Evolutionary conservation across 352 stramenopile genomes (phyloP).

Genomic region (Pythium coloratum): DNA sequence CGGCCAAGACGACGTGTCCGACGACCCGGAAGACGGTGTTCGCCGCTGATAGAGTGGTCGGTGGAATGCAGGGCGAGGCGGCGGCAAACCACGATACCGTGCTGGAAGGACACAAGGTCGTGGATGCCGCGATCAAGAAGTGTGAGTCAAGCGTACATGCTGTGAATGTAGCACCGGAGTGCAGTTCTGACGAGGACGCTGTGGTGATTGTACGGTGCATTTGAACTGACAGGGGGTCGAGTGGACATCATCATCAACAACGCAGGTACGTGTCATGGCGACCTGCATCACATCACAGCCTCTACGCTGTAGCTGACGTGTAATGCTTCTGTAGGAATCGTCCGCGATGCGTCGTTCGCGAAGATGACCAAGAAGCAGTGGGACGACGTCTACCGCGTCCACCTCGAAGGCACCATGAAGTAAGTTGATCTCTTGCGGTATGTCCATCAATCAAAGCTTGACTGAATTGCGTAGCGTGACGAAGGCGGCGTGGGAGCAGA

Average conservation of each 20-base stretch:
- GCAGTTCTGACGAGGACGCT: no score
- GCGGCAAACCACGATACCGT: conserved; percentile 80
- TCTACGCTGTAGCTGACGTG: no score
- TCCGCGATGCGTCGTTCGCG: conserved; percentile 87
- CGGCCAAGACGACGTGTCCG: conserved; percentile 34
- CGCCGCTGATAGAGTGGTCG: conserved; percentile 65
- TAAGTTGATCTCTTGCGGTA: conserved; percentile 8
- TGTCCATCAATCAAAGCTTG: not conserved
- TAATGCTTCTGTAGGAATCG: conserved; percentile 42
- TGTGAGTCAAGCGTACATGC: conserved; percentile 37
- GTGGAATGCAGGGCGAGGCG: conserved; percentile 46
- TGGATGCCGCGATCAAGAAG: conserved; percentile 82
- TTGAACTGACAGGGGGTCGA: conserved; percentile 45
- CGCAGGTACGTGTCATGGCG: conserved; percentile 44
- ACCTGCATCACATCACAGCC: not conserved
- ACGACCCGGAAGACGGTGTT: conserved; percentile 33
- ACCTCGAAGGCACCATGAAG: conserved; percentile 85
- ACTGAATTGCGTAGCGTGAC: conserved; percentile 40
- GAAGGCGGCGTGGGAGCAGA: conserved; percentile 75
- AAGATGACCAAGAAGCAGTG: conserved; percentile 87
- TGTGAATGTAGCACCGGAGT: no score
- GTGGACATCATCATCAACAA: conserved; percentile 95
- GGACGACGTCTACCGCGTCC: conserved; percentile 80
- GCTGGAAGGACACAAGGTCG: conserved; percentile 67
- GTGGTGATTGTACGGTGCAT: no score